Conservation (phyloP, 805 yeast species). For the Candida silvicultrix region DNA sequence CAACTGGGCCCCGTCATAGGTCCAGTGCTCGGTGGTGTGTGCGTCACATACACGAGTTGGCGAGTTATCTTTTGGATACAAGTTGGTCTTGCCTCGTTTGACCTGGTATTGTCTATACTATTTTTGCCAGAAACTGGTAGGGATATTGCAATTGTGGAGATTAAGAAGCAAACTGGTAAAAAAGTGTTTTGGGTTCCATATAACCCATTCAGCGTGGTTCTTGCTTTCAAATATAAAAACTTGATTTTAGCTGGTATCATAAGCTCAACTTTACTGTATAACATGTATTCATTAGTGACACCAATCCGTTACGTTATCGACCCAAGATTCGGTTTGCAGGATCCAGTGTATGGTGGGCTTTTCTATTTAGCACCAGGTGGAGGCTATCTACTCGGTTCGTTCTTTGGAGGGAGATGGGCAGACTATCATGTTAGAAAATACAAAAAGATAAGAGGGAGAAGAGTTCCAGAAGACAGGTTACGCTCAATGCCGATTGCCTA, state of each 20-base stretch:
- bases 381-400: constrained; percentile 46
- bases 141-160: constrained; percentile 25
- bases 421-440: constrained; percentile 40
- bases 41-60: constrained; percentile 46
- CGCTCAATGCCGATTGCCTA: constrained; percentile 32
- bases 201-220: constrained; percentile 41
- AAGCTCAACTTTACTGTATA: constrained; percentile 35
- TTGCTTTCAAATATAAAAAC: constrained; percentile 36
- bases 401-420: constrained; percentile 47
- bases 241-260: constrained; percentile 37
- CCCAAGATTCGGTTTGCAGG: constrained; percentile 42
- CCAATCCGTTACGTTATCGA: constrained; percentile 52
- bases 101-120: constrained; percentile 28
- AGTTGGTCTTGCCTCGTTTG: constrained; percentile 35
- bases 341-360: constrained; percentile 44
- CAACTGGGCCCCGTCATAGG: constrained; percentile 51
- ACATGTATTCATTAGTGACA: constrained; percentile 46
- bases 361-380: constrained; percentile 52
- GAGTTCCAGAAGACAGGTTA: constrained; percentile 50
- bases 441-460: constrained; percentile 28
- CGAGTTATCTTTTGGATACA: constrained; percentile 46
- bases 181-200: constrained; percentile 35
- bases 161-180: constrained; percentile 22
- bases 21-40: constrained; percentile 46
- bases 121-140: constrained; percentile 42